phyloP scores from a whole-genome alignment of 2,329 filamentous ascomycete species.

The Ceratocystiopsis brevicomis region DNA sequence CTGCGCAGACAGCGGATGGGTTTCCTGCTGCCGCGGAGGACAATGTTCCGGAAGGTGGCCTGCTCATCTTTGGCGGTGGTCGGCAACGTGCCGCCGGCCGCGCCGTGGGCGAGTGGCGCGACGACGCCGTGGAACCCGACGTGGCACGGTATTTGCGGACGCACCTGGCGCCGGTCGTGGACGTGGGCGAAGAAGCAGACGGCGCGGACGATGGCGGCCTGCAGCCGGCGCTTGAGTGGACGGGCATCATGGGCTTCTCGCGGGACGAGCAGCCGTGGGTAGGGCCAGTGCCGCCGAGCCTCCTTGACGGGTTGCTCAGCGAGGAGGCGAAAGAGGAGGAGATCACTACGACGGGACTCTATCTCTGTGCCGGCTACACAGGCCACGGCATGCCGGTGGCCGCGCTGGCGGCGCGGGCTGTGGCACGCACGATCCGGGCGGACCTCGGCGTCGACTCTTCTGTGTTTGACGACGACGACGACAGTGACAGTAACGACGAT shows the following conservation, averaged over 20 bases:
- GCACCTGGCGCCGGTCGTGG: slow-evolving; percentile 23
- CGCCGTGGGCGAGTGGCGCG: slow-evolving; percentile 20
- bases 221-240: slow-evolving; percentile 38
- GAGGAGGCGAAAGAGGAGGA: background rate
- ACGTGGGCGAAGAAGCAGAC: slow-evolving; percentile 14
- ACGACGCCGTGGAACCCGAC: slow-evolving; percentile 18
- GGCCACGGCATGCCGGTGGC: slow-evolving; percentile 64
- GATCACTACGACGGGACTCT: slow-evolving; percentile 29
- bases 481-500: background rate
- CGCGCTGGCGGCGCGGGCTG: slow-evolving; percentile 44
- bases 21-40: slow-evolving; percentile 13
- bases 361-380: slow-evolving; percentile 47
- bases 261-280: slow-evolving; percentile 53
- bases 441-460: slow-evolving; percentile 12
- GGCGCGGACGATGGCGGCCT: background rate
- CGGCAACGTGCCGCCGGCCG: slow-evolving; percentile 32
- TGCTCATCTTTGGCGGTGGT: slow-evolving; percentile 56
- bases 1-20: slow-evolving; percentile 11
- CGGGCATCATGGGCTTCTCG: slow-evolving; percentile 62
- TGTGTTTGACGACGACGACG: slow-evolving; percentile 9
- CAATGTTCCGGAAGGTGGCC: slow-evolving; percentile 19
- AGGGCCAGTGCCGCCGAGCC: slow-evolving; percentile 36
- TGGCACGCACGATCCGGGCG: slow-evolving; percentile 36
- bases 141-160: slow-evolving; percentile 36
- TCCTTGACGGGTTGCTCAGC: slow-evolving; percentile 8